Evolutionary conservation across 2,329 filamentous ascomycete genomes (phyloP), one percentile per base, ranked within the genome.

Genomic region (Calycina herbarum): DNA sequence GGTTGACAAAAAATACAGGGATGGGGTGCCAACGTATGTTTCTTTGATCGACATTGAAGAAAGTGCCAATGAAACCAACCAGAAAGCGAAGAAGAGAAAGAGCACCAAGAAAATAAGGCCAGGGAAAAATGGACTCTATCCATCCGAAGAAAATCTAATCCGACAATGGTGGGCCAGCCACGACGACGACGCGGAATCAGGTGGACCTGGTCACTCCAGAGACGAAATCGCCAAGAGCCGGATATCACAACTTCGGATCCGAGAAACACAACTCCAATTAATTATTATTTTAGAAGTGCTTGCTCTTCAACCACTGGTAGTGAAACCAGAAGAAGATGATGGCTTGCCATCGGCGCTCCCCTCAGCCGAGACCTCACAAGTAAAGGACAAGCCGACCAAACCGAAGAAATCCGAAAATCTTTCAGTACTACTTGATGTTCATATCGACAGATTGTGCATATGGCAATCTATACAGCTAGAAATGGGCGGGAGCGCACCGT

Each of bases 201-300:
- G 73, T 48, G 66, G 75, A 69, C 66, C 78, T 73, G 76, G 77
- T 57, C 76, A 81, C 62, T 77, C 83, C 1, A 77, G 82, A 4
- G 80, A 85, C 17, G 83, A 87, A 38, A 80, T 87, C 63, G 69
- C 68, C 1, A 89, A 85, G 73, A 83, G 85, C 24, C 85, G 89
- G 51, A 79, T 89, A n/a, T 84, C 87, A 2, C 83, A 87, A 62
- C 77, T 94, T 48, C 85, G 91, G 54, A 88, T 89, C 29, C 83
- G 92, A 66, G 92, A 95, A 78, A 93, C 91, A 0, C 89, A 94
- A 72, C 79, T 94, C 48, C 92, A 95, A 75, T 86, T 94, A 78
- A 92, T 94, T 63, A 76, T 95, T 38, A 88, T 93, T 61, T 81
- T 95, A 5, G 92, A 95, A 73, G 87, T 93, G 17, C 78, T 94